phyloP scores from a whole-genome alignment of 768 basidiomycete species.

The Russula compacta region DNA sequence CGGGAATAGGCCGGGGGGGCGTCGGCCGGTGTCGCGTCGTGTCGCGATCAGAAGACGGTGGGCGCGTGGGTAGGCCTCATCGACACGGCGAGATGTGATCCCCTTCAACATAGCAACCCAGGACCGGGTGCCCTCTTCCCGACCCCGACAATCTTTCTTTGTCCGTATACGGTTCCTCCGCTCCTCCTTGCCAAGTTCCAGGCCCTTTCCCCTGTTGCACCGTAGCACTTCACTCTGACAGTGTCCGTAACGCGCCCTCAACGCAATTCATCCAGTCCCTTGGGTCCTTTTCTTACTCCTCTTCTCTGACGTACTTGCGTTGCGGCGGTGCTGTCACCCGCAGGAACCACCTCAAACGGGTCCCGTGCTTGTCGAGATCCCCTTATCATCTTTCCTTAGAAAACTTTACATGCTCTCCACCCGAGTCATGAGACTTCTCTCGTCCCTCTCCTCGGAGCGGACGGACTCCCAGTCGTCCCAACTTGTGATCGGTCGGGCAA shows the following conservation, averaged over 20 bases:
- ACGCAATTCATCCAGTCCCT: constrained; percentile 1
- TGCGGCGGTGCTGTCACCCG: constrained; percentile 13
- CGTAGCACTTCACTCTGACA: background rate
- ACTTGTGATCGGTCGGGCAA: constrained; percentile 7
- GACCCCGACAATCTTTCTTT: constrained; percentile 17
- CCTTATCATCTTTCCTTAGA: background rate
- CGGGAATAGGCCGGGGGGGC: too few species aligned
- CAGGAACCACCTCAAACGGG: constrained; percentile 9
- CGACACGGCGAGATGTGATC: background rate
- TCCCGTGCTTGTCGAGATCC: constrained; percentile 7
- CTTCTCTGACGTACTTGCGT: constrained; percentile 12
- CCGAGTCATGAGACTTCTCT: constrained; percentile 1
- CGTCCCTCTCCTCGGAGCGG: background rate
- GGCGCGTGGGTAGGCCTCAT: background rate
- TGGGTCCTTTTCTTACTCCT: background rate
- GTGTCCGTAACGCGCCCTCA: constrained; percentile 7
- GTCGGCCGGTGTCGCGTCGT: background rate
- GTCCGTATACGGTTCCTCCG: constrained; percentile 13
- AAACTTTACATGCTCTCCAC: background rate
- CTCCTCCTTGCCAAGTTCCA: constrained; percentile 10
- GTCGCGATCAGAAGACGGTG: background rate
- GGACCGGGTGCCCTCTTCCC: constrained; percentile 10
- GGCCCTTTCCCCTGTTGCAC: constrained; percentile 2
- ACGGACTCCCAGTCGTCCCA: background rate
- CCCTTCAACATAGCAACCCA: constrained; percentile 11